Conservation (phyloP, 2,329 filamentous ascomycete genomes). For the Penicillium digitatum region DNA sequence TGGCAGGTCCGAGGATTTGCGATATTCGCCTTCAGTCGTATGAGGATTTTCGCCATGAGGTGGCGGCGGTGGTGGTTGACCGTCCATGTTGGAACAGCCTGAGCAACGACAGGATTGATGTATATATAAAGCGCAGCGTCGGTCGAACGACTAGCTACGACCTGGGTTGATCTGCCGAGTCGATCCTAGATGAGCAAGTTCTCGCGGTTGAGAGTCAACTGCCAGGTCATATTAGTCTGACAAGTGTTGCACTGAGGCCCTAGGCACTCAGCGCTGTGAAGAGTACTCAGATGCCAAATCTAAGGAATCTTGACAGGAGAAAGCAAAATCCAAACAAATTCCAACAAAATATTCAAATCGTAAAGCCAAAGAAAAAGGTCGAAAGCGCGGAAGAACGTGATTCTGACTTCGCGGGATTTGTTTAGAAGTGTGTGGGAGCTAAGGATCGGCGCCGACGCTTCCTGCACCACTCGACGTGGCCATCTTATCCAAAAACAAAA, state of each 20-base stretch:
- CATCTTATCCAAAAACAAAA: slow-evolving; percentile 14
- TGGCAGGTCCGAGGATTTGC: slow-evolving; percentile 60
- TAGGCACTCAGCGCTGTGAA: slow-evolving; percentile 30
- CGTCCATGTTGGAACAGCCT: slow-evolving; percentile 30
- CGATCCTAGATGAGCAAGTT: slow-evolving; percentile 17
- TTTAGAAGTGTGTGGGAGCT: slow-evolving; percentile 23
- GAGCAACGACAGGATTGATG: background rate
- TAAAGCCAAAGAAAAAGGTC: slow-evolving; percentile 4
- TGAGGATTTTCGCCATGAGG: slow-evolving; percentile 78
- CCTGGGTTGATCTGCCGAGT: slow-evolving; percentile 8
- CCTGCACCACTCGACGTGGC: slow-evolving; percentile 24
- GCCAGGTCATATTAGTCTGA: slow-evolving; percentile 31
- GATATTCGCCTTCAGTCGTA: slow-evolving; percentile 53
- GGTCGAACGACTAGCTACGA: background rate
- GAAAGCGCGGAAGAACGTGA: slow-evolving; percentile 8
- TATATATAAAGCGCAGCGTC: slow-evolving; percentile 5
- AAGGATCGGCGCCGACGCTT: slow-evolving; percentile 23
- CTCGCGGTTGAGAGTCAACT: slow-evolving; percentile 15
- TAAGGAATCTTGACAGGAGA: background rate
- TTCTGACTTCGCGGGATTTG: slow-evolving; percentile 17
- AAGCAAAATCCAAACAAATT: slow-evolving; percentile 1
- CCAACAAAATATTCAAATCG: too few relatives aligned
- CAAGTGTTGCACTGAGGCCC: slow-evolving; percentile 32
- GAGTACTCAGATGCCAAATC: slow-evolving; percentile 9
- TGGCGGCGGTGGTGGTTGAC: slow-evolving; percentile 70